Base-by-base conservation (phyloP, 768 basidiomycete species). In the Hypholoma fasciculare region DNA sequence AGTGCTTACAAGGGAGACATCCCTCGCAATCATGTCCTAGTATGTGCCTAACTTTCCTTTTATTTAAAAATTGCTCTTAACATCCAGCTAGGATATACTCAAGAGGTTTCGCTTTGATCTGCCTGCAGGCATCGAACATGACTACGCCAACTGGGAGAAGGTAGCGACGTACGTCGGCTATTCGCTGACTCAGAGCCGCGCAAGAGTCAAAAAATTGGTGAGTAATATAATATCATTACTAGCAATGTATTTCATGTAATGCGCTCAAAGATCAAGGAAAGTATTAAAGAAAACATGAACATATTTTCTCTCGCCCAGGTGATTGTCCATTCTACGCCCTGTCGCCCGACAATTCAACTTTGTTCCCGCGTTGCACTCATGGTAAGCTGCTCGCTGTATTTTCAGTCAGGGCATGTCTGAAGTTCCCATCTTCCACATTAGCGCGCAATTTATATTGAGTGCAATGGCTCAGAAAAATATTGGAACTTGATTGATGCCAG, bases 1-100 rank as follows among this genome's bases (percentile, higher is more conserved):
- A 60, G 62, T 46, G 56, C 59, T 12, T 63, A 63, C 30, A 63
- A 63, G 19, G 59, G 62, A 17, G 40, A 60, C 38, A 57, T 59
- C 38, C 58, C 61, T 56, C 61, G 52, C 36, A 63, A 59, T 37
- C 61, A 63, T 30, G 50, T 63, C 26, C 61, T 63, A 9, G 58
- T 63, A 19, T 46, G 39, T 37, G 30, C 37, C 26, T 5, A 42
- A 1, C 36, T 7, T 23, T 23, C 4, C 23, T 16, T 23, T 23
- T 23, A 4, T 23, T 23, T 23, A 23, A 23, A 23, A 23, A 23
- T 23, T 23, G 23, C 4, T 1, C 23, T 4, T 23, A 1, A 23
- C 23, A 23, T 23, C 23, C 4, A 23, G 2, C 9, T 20, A 60
- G 54, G 40, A 55, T n/a, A 60, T 55, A 2, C n/a, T 59, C 23